phyloP scores from a whole-genome alignment of 768 basidiomycete genomes.

The Asterophora parasitica region DNA sequence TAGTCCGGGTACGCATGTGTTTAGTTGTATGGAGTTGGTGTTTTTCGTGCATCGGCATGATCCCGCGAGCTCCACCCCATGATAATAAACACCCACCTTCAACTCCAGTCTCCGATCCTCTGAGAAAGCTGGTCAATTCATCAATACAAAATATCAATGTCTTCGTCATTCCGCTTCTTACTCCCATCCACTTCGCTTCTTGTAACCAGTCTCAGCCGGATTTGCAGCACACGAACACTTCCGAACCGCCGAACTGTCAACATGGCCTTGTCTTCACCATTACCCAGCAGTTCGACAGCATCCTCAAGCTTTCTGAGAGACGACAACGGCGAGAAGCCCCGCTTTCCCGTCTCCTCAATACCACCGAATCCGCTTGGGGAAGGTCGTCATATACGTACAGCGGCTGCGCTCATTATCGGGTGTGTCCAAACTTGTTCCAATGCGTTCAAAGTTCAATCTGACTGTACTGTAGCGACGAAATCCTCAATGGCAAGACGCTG shows the following conservation, averaged over 20 bases:
- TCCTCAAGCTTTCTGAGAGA: neutral
- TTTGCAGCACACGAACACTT: slow-evolving; percentile 9
- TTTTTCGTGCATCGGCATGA: no score
- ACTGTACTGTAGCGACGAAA: slow-evolving; percentile 63
- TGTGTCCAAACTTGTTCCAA: slow-evolving; percentile 23
- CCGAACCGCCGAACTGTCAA: slow-evolving; percentile 4
- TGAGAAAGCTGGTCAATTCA: neutral
- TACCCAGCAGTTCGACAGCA: neutral
- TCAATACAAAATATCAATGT: slow-evolving; percentile 10
- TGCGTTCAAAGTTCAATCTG: neutral
- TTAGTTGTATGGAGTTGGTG: no score
- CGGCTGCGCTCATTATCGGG: slow-evolving; percentile 77
- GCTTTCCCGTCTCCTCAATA: slow-evolving; percentile 51
- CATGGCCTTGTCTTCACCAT: slow-evolving; percentile 12
- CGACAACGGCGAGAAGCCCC: neutral
- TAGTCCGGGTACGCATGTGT: no score
- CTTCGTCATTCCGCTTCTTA: slow-evolving; percentile 7
- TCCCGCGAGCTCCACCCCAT: no score
- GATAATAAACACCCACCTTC: neutral
- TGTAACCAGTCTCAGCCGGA: slow-evolving; percentile 1
- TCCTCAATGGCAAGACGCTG: slow-evolving; percentile 86
- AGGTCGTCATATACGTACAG: slow-evolving; percentile 65
- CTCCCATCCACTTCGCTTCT: slow-evolving; percentile 6
- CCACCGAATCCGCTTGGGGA: slow-evolving; percentile 66
- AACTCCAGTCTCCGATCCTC: slow-evolving; percentile 5